Conservation (phyloP, 2,329 filamentous ascomycete species). For the Zymoseptoria tritici region DNA sequence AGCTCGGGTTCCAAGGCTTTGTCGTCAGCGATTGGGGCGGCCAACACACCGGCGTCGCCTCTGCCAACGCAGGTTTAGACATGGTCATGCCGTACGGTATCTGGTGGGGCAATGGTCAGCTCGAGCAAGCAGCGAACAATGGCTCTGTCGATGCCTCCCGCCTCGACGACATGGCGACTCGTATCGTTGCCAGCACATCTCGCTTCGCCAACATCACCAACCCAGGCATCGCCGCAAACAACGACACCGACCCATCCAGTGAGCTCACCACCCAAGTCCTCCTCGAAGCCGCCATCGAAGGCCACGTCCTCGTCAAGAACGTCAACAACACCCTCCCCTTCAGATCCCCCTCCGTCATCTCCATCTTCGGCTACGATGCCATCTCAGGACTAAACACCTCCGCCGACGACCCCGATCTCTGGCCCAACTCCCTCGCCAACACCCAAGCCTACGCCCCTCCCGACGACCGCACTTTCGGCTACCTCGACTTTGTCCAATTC, state of each 20-base stretch:
- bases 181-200: conserved; percentile 26
- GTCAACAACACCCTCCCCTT: conserved; percentile 48
- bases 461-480: conserved; percentile 7
- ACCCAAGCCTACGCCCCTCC: conserved; percentile 10
- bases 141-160: conserved; percentile 26
- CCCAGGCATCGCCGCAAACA: conserved; percentile 45
- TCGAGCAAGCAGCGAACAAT: conserved; percentile 27
- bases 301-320: conserved; percentile 59
- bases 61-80: conserved; percentile 28
- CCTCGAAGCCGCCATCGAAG: conserved; percentile 50
- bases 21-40: conserved; percentile 44
- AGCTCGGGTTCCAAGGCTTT: conserved; percentile 38
- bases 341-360: conserved; percentile 42
- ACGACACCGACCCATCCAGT: conserved; percentile 47
- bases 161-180: conserved; percentile 30
- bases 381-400: conserved; percentile 13
- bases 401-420: conserved; percentile 5
- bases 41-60: conserved; percentile 26
- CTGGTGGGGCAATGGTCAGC: conserved; percentile 22
- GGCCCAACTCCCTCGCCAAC: conserved; percentile 7
- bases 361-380: conserved; percentile 35
- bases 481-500: conserved; percentile 8
- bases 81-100: conserved; percentile 25
- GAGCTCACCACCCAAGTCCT: conserved; percentile 41
- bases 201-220: conserved; percentile 14